Percentiles rank a stretch among this genome's conserved stretches.
phyloP scores from a whole-genome alignment of 2,329 filamentous ascomycete genomes.

The Diaporthe australafricana region DNA sequence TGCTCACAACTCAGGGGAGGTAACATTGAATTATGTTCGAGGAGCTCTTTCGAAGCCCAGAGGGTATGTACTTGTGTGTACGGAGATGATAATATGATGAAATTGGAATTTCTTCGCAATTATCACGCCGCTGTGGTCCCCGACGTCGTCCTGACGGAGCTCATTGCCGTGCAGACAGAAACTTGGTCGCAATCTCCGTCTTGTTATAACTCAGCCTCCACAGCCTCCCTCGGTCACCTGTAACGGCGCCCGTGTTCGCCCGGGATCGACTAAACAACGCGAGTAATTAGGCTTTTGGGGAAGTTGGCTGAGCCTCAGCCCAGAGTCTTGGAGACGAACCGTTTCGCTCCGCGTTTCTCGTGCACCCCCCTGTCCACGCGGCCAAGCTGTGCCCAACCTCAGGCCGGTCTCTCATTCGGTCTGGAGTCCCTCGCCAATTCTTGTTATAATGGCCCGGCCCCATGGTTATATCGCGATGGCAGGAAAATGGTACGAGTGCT shows the following conservation, averaged over 20 bases:
- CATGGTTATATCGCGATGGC: slow-evolving; percentile 2
- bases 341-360: slow-evolving; percentile 29
- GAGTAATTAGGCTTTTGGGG: slow-evolving; percentile 10
- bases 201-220: slow-evolving; percentile 8
- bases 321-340: slow-evolving; percentile 26
- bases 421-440: background rate
- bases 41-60: background rate
- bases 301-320: slow-evolving; percentile 22
- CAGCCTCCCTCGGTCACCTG: slow-evolving; percentile 18
- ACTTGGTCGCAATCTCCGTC: background rate
- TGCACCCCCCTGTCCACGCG: background rate
- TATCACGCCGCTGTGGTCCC: background rate
- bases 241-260: background rate
- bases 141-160: background rate
- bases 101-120: background rate
- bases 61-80: background rate
- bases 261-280: slow-evolving; percentile 8
- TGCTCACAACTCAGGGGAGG: no score
- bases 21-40: no score
- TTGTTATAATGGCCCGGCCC: slow-evolving; percentile 10
- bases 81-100: background rate
- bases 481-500: slow-evolving; percentile 15
- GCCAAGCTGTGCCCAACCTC: slow-evolving; percentile 6
- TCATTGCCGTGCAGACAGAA: background rate
- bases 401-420: slow-evolving; percentile 5